Evolutionary conservation across 1,139 yeast species (phyloP).

Genomic region (Saccharomyces hybrid): DNA sequence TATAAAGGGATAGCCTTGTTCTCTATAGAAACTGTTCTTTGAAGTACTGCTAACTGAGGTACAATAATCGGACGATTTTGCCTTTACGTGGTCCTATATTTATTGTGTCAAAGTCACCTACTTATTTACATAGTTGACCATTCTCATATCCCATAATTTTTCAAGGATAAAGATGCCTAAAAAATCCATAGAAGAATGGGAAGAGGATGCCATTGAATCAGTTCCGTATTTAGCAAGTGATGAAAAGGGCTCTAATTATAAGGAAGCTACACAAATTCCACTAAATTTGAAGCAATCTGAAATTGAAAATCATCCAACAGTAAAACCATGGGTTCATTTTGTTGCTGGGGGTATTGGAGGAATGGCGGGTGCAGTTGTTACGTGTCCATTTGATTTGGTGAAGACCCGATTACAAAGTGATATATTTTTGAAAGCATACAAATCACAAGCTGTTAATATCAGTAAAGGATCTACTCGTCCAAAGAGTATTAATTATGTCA

Average conservation of each 20-base stretch:
- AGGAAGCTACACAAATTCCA: slow-evolving; percentile 18
- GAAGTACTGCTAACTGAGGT: not conserved
- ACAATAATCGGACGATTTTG: not conserved
- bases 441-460: slow-evolving; percentile 16
- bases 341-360: slow-evolving; percentile 99
- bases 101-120: not conserved
- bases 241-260: slow-evolving; percentile 40
- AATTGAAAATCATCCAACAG: slow-evolving; percentile 26
- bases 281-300: slow-evolving; percentile 8
- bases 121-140: not conserved
- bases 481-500: slow-evolving; percentile 26
- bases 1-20: not conserved
- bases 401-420: slow-evolving; percentile 93
- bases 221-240: slow-evolving; percentile 62
- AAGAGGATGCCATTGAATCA: slow-evolving; percentile 51
- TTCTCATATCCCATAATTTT: not conserved
- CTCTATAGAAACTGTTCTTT: not conserved
- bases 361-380: slow-evolving; percentile 91
- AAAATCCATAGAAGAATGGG: slow-evolving; percentile 31
- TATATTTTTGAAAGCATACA: slow-evolving; percentile 36
- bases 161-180: slow-evolving; percentile 18
- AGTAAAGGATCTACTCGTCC: slow-evolving; percentile 5
- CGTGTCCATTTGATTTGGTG: slow-evolving; percentile 94
- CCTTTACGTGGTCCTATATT: not conserved
- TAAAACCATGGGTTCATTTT: slow-evolving; percentile 89